Conservation (phyloP, 305 asterid genomes). For the Fraxinus ornus region DNA sequence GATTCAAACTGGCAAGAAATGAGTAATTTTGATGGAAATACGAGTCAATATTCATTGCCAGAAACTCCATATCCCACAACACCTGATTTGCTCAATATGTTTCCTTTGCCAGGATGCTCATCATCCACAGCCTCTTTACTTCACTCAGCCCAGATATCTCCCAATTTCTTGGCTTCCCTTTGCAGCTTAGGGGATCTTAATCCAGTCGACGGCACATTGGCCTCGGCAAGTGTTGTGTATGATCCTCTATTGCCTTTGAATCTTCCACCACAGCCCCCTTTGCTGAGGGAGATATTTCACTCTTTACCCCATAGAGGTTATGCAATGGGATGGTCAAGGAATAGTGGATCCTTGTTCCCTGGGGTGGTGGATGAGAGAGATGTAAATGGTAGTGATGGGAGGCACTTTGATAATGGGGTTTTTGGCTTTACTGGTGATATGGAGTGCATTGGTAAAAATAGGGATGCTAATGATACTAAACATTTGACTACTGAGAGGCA, state of each 20-base stretch:
- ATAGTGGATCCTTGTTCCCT: conserved; percentile 45
- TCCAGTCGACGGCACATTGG: conserved; percentile 15
- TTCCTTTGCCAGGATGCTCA: conserved; percentile 54
- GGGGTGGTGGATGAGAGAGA: conserved; percentile 51
- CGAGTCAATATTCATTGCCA: conserved; percentile 20
- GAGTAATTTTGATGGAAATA: conserved; percentile 22
- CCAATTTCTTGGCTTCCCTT: conserved; percentile 53
- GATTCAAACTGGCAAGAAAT: conserved; percentile 39
- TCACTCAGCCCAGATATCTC: conserved; percentile 32
- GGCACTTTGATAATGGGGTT: conserved; percentile 47
- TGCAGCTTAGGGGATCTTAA: conserved; percentile 58
- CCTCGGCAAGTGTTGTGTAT: conserved; percentile 35
- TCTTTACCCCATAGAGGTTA: conserved; percentile 56
- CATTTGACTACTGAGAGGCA: conserved; percentile 72
- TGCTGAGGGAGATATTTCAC: conserved; percentile 67
- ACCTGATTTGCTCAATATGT: conserved; percentile 59
- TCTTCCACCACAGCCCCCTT: conserved; percentile 75
- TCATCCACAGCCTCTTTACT: conserved; percentile 35
- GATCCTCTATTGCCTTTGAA: conserved; percentile 75
- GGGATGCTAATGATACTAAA: conserved; percentile 55
- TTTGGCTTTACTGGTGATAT: conserved; percentile 59
- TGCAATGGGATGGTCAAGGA: conserved; percentile 32
- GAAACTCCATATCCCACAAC: conserved; percentile 38
- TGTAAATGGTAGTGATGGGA: conserved; percentile 40
- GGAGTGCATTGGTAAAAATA: conserved; percentile 44